Percentiles rank a stretch among this genome's conserved stretches.
Conservation (phyloP, 2,329 filamentous ascomycete species). For the Exophiala oligosperma region DNA sequence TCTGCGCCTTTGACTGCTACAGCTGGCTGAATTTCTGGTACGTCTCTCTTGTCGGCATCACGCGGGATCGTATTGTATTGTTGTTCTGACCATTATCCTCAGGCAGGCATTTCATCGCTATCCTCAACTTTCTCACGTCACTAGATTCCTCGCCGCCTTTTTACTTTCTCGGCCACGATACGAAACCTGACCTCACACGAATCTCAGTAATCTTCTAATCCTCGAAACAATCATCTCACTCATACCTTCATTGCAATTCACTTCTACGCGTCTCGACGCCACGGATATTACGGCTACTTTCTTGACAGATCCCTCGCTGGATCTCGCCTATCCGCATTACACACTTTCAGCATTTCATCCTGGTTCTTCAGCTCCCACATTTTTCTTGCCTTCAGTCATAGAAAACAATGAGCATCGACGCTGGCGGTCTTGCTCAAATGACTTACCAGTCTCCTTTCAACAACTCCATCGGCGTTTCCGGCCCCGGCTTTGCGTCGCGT, state of each 20-base stretch:
- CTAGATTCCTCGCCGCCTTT: constrained; percentile 1
- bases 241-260: constrained; percentile 13
- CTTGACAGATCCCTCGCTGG: background rate
- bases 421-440: constrained; percentile 99
- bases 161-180: constrained; percentile 1
- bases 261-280: constrained; percentile 15
- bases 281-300: constrained; percentile 9
- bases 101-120: constrained; percentile 15
- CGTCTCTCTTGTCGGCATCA: constrained; percentile 1
- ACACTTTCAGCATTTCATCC: background rate
- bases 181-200: constrained; percentile 11
- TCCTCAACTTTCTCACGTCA: background rate
- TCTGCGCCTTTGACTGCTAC: constrained; percentile 15
- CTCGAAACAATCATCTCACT: constrained; percentile 4
- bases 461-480: constrained; percentile 72
- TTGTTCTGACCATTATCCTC: constrained; percentile 1
- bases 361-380: constrained; percentile 11
- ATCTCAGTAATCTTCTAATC: constrained; percentile 20
- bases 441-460: constrained; percentile 76
- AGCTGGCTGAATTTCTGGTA: constrained; percentile 26
- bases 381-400: constrained; percentile 10
- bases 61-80: background rate
- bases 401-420: constrained; percentile 63
- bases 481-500: constrained; percentile 80
- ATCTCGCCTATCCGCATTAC: constrained; percentile 5